These are phyloP conservation scores for Ceratobasidium sp. DNA, from an alignment of 1,284 basidiomycete species.

Conservation along the genomic window DNA sequence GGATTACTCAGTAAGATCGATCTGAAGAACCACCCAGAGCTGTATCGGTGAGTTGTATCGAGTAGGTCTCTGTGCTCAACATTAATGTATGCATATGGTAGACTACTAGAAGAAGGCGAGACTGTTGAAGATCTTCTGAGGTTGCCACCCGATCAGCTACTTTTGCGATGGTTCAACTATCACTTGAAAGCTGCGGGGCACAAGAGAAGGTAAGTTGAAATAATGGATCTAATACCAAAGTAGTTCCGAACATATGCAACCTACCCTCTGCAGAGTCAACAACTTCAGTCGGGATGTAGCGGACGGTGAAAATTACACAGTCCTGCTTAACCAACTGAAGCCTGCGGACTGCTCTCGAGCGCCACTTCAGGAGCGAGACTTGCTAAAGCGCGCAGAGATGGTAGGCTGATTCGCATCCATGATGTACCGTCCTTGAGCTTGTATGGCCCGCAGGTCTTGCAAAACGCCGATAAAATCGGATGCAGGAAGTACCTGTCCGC, in stretches of 20 bases:
- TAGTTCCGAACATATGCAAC: neutral
- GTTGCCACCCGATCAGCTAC: constrained; percentile 96
- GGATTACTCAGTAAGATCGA: constrained; percentile 96
- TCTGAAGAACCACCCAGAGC: constrained; percentile 97
- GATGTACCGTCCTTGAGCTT: neutral
- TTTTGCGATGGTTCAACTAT: constrained; percentile 98
- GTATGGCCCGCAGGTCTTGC: constrained; percentile 72
- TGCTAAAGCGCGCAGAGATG: constrained; percentile 62
- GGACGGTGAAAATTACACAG: constrained; percentile 97
- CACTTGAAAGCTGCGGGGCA: constrained; percentile 97
- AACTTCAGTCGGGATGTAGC: constrained; percentile 97
- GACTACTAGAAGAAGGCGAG: constrained; percentile 93
- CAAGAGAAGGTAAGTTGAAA: constrained; percentile 75
- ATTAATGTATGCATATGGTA: constrained; percentile 15
- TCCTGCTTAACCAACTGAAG: constrained; percentile 95
- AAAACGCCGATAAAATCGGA: constrained; percentile 93
- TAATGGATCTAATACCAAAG: neutral
- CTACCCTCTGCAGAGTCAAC: constrained; percentile 70
- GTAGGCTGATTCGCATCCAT: neutral
- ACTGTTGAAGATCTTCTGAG: constrained; percentile 95
- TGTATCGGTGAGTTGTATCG: constrained; percentile 75
- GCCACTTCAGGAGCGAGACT: constrained; percentile 88
- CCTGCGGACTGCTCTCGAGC: constrained; percentile 93
- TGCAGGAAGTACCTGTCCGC: constrained; percentile 97
- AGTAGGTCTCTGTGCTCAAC: neutral